These are phyloP conservation scores for Physcomitrellopsis africana DNA, from an alignment of 225 moss, liverwort and hornwort genomes.

Conservation along the genomic window DNA sequence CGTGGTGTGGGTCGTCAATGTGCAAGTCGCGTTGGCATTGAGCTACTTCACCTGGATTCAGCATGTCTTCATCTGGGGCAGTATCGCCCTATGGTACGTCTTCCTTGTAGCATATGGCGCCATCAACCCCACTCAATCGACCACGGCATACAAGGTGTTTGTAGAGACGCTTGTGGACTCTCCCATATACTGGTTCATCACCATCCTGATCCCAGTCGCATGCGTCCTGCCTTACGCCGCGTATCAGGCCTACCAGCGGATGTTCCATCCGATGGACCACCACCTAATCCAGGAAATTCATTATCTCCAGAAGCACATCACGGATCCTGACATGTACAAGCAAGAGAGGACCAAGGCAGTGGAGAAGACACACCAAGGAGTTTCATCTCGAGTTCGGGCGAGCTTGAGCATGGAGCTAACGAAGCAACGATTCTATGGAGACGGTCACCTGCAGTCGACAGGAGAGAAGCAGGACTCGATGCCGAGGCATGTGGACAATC, in stretches of 20 bases:
- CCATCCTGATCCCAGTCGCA: slow-evolving; percentile 57
- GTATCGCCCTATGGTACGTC: slow-evolving; percentile 81
- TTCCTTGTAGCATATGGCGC: slow-evolving; percentile 79
- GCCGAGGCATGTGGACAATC: slow-evolving; percentile 48
- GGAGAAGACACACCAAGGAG: slow-evolving; percentile 73
- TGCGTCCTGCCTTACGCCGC: slow-evolving; percentile 79
- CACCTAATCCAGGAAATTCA: slow-evolving; percentile 97
- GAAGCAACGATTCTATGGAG: slow-evolving; percentile 57
- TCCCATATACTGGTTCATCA: slow-evolving; percentile 79
- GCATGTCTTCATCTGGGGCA: slow-evolving; percentile 94
- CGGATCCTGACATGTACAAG: slow-evolving; percentile 94
- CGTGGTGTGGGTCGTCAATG: slow-evolving; percentile 89
- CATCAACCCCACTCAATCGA: slow-evolving; percentile 52
- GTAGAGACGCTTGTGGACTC: slow-evolving; percentile 75
- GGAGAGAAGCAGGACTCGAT: slow-evolving; percentile 20
- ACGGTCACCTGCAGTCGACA: not conserved
- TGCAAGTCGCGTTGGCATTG: slow-evolving; percentile 80
- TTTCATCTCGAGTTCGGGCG: slow-evolving; percentile 86
- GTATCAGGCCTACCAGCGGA: slow-evolving; percentile 70
- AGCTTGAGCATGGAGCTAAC: slow-evolving; percentile 79
- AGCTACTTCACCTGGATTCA: slow-evolving; percentile 98
- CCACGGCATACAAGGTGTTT: slow-evolving; percentile 89
- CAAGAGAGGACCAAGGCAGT: slow-evolving; percentile 88
- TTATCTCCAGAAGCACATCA: slow-evolving; percentile 88
- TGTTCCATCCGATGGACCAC: slow-evolving; percentile 92